A percentile compares a stretch with the other conserved stretches of the same genome.
phyloP scores from a whole-genome alignment of 2,329 filamentous ascomycete genomes.

The Colletotrichum nymphaeae region DNA sequence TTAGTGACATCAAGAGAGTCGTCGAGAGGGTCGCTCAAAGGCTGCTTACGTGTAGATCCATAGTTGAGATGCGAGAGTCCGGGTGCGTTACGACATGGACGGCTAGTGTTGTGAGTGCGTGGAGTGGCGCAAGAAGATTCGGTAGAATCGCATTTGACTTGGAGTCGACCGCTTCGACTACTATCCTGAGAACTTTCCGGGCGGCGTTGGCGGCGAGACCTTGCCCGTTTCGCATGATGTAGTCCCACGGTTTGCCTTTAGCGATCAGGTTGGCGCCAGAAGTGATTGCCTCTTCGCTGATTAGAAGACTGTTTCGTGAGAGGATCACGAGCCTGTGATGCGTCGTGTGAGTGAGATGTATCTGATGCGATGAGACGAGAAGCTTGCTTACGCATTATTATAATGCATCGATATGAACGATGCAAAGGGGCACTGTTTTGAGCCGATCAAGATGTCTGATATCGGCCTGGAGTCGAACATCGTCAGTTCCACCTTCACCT shows the following conservation, averaged over 20 bases:
- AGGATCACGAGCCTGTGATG: constrained; percentile 4
- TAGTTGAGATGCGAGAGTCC: constrained; percentile 22
- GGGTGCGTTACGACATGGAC: constrained; percentile 18
- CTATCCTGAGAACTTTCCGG: constrained; percentile 10
- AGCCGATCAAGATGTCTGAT: constrained; percentile 30
- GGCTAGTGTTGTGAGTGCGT: constrained; percentile 10
- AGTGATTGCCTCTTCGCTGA: constrained; percentile 22
- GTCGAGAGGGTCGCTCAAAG: too few relatives aligned
- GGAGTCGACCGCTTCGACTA: constrained; percentile 26
- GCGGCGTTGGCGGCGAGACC: constrained; percentile 23
- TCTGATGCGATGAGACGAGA: neutral
- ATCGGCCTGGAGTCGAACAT: neutral
- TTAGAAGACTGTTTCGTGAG: constrained; percentile 27
- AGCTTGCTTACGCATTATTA: constrained; percentile 13
- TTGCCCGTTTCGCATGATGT: constrained; percentile 23
- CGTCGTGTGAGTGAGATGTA: too few relatives aligned
- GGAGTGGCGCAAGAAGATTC: constrained; percentile 11
- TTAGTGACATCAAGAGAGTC: too few relatives aligned
- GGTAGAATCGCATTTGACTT: constrained; percentile 13
- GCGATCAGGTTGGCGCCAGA: constrained; percentile 16
- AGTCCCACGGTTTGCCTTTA: constrained; percentile 30
- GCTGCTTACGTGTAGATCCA: constrained; percentile 19
- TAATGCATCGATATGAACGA: constrained; percentile 26
- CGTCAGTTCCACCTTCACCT: neutral
- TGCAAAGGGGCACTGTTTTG: constrained; percentile 21